Evolutionary conservation across 2,329 filamentous ascomycete genomes (phyloP), one percentile per base, ranked within the genome.

Genomic region (Uncinocarpus reesii): DNA sequence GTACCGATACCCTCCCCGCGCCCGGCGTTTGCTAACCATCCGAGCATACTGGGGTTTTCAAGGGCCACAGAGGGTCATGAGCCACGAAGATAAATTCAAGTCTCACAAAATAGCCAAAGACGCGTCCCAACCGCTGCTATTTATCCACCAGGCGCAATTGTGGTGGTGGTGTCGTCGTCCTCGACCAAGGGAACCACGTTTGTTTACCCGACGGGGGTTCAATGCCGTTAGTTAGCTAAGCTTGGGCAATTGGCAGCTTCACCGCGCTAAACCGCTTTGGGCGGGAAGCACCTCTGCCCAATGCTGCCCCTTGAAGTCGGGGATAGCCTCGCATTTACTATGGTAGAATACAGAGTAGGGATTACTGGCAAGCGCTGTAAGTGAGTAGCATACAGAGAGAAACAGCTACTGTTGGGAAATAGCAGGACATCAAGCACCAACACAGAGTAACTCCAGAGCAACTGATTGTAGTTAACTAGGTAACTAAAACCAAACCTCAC

Each of bases 1-100:
- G 16, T 34, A 47, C 45, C 42, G 23, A 32, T 26, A n/a, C 44
- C 44, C 31, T 48, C 43, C 45, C 58, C 59, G 52, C 57, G 57
- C 53, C 59, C 61, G 16, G 52, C 32, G 40, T 61, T 61, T 48
- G 57, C 55, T 48, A 64, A 59, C 63, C 63, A 65, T 37, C 57
- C 63, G 51, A 65, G 48, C 63, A 65, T 65, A 18, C 48, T 15
- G 34, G 23, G n/a, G 1, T 57, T 36, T 23, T 42, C 16, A 41
- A 34, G 11, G 1, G 11, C 7, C 34, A 31, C 6, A 28, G 18
- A 23, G 6, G 21, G 26, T 31, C 38, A 42, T 37, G 20, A 21
- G 34, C 21, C 21, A 36, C 24, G 16, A 20, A 36, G 37, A 11
- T 23, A 29, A 6, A 28, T 35, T 24, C 10, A 20, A 35, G 11